phyloP scores from a whole-genome alignment of 768 basidiomycete species.

The Kwoniella shandongensis region DNA sequence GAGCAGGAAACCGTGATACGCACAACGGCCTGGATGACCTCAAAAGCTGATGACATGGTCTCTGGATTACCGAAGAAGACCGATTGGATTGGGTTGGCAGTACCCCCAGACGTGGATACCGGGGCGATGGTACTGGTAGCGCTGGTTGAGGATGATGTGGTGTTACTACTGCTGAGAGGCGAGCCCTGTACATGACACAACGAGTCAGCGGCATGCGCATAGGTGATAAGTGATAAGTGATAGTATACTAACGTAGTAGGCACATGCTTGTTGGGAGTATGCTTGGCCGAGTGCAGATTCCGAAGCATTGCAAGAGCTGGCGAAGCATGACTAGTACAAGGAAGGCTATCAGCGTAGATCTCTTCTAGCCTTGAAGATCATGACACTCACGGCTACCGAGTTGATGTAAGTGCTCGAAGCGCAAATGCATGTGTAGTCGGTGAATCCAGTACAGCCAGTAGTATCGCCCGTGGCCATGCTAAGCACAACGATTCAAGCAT shows the following conservation, averaged over 20 bases:
- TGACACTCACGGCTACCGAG: slow-evolving; percentile 31
- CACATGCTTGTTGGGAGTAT: slow-evolving; percentile 28
- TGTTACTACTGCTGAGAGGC: slow-evolving; percentile 5
- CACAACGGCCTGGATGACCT: slow-evolving; percentile 29
- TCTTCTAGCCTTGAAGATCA: too few species aligned
- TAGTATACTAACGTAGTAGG: slow-evolving; percentile 18
- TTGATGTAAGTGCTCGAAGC: slow-evolving; percentile 16
- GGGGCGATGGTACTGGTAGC: not conserved
- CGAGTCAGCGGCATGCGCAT: not conserved
- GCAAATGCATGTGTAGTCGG: slow-evolving; percentile 32
- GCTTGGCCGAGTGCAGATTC: slow-evolving; percentile 22
- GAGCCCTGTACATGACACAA: slow-evolving; percentile 3
- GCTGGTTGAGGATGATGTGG: not conserved
- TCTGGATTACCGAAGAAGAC: slow-evolving; percentile 7
- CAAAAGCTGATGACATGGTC: slow-evolving; percentile 8
- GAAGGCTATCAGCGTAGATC: too few species aligned
- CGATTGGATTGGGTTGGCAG: not conserved
- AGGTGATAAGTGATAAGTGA: not conserved
- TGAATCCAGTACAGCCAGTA: slow-evolving; percentile 13
- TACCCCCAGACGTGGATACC: not conserved
- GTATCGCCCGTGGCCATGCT: slow-evolving; percentile 25
- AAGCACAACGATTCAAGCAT: too few species aligned
- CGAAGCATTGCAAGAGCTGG: slow-evolving; percentile 15
- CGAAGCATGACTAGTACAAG: slow-evolving; percentile 24
- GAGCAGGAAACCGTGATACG: too few species aligned